Evolutionary conservation across 257 asterid species (phyloP), one percentile per base, ranked within the genome.

Genomic region (Euphrasia confusa): DNA sequence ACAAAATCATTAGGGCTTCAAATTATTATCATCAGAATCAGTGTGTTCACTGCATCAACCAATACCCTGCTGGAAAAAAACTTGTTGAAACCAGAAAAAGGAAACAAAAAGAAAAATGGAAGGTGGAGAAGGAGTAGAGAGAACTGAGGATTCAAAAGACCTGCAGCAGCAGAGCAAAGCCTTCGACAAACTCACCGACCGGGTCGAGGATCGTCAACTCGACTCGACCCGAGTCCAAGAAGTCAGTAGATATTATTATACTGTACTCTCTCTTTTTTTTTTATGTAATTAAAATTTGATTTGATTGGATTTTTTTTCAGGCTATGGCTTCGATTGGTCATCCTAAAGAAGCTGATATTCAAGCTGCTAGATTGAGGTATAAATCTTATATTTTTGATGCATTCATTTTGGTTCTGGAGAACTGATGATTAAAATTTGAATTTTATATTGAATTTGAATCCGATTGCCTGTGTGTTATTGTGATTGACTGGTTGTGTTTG

Each of bases 201-300:
- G 94, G 65, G 99, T 93, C 58, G 99, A 93, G 85, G 99, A 93
- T 81, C 97, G 96, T 61, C 97, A 93, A 71, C 99, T 93, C 64
- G 91, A 93, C 71, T 93, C 99, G 8, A 89, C 95, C 54, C 82
- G 97, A 60, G 99, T 93, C 60, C 97, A 93, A 74, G 94, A 85
- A 80, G 95, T 91, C 33, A 14, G 64, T 44, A 21, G 24, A 40
- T n/a, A 60, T 70, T 30, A n/a, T 1, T 17, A 50, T 27, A 47
- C 39, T n/a, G n/a, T 48, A 7, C 39, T 3, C 48, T 1, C 26
- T 1, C 2, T 55, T 24, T 48, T 4, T 9, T 32, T 67, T 13
- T 8, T 4, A 54, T 40, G 10, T 55, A 54, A 10, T 63, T 27
- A 65, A 18, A 15, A 1, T 7, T 26, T 42, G 12, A 30, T 59